Conservation (phyloP, 768 basidiomycete species). For the Suillus subalutaceus region DNA sequence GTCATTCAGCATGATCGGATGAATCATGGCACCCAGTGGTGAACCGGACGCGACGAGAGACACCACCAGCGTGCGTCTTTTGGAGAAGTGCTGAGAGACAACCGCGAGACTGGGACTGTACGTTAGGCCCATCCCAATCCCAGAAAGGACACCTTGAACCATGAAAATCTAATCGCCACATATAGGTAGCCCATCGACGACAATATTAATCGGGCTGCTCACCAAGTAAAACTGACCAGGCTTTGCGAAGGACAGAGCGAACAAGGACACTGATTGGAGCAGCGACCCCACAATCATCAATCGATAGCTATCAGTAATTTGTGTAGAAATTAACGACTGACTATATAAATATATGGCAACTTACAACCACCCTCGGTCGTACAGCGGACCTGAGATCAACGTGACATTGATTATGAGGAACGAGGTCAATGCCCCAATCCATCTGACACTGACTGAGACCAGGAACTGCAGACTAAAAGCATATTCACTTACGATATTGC, state of each 20-base stretch:
- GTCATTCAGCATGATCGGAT: neutral
- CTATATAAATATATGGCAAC: conserved; percentile 3
- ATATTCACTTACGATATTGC: conserved; percentile 28
- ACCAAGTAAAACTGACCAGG: conserved; percentile 41
- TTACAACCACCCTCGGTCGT: conserved; percentile 50
- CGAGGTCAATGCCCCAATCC: conserved; percentile 47
- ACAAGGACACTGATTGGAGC: conserved; percentile 33
- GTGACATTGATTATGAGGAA: conserved; percentile 41
- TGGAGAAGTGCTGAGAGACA: neutral
- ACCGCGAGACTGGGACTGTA: neutral
- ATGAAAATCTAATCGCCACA: neutral
- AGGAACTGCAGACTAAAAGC: conserved; percentile 26
- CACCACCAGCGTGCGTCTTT: neutral
- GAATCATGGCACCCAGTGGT: neutral
- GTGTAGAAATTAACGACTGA: neutral
- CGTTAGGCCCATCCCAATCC: neutral
- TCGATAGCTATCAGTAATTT: neutral
- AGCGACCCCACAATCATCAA: conserved; percentile 27
- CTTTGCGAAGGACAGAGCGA: conserved; percentile 40
- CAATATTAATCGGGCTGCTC: neutral
- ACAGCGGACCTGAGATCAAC: conserved; percentile 43
- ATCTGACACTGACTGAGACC: conserved; percentile 29
- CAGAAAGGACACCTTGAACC: neutral
- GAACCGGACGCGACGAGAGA: neutral
- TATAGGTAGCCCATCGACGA: neutral